Conservation (phyloP, 352 stramenopile species). For the Peronospora destructor region DNA sequence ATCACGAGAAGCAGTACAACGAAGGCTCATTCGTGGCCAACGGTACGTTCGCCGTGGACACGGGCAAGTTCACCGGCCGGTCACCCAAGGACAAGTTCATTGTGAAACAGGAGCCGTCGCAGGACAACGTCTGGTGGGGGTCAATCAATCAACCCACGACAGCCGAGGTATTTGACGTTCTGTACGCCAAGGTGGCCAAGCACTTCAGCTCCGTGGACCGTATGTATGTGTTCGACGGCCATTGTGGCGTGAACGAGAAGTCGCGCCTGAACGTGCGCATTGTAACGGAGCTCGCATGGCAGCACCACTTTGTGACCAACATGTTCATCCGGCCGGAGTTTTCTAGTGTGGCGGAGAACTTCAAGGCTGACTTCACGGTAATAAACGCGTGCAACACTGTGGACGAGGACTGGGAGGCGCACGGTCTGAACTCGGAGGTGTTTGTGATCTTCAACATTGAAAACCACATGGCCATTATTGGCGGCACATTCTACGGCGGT, state of each 20-base stretch:
- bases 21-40: constrained; percentile 87
- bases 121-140: constrained; percentile 95
- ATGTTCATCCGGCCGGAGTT: constrained; percentile 91
- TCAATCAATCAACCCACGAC: constrained; percentile 93
- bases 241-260: constrained; percentile 89
- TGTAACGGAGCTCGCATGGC: constrained; percentile 96
- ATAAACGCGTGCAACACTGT: constrained; percentile 95
- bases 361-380: constrained; percentile 96
- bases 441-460: constrained; percentile 97
- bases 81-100: constrained; percentile 98
- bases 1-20: constrained; percentile 92
- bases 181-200: constrained; percentile 90
- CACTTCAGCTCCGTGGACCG: constrained; percentile 91
- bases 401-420: constrained; percentile 91
- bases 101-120: constrained; percentile 88
- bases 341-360: constrained; percentile 83
- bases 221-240: constrained; percentile 95
- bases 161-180: constrained; percentile 91
- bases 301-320: constrained; percentile 97
- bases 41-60: constrained; percentile 95
- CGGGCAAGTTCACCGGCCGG: constrained; percentile 97
- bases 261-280: constrained; percentile 94
- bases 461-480: constrained; percentile 92
- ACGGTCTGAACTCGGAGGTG: constrained; percentile 93
- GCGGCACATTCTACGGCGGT: constrained; percentile 94